phyloP scores from a whole-genome alignment of 2,329 filamentous ascomycete species.

The Arthrobotrys musiformis region DNA sequence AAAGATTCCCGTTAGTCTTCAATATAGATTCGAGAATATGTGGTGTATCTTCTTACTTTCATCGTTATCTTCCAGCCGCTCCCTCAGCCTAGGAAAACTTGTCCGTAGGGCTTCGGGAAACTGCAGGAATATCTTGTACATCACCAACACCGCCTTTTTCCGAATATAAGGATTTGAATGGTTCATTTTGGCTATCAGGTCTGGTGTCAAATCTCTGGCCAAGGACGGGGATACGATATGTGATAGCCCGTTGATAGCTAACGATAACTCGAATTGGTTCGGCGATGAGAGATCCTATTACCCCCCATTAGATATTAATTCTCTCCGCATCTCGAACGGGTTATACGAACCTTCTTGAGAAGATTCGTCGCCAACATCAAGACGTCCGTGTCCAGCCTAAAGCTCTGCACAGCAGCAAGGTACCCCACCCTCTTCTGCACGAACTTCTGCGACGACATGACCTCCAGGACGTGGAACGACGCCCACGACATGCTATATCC shows the following conservation, averaged over 20 bases:
- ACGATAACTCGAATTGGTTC: constrained; percentile 78
- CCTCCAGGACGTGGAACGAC: constrained; percentile 96
- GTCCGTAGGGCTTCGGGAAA: constrained; percentile 92
- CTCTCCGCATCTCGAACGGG: no score
- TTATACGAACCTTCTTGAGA: constrained; percentile 82
- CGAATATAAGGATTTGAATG: constrained; percentile 87
- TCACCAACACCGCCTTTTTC: constrained; percentile 94
- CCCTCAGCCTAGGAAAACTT: constrained; percentile 97
- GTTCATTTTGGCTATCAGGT: constrained; percentile 84
- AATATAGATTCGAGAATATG: no score
- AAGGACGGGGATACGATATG: constrained; percentile 94
- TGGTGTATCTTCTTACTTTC: constrained; percentile 79
- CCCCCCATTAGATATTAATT: not conserved
- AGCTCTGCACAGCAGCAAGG: constrained; percentile 93
- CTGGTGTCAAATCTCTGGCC: constrained; percentile 86
- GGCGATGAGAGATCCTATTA: constrained; percentile 77
- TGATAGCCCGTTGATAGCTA: constrained; percentile 89
- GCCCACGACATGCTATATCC: constrained; percentile 99
- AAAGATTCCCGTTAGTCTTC: no score
- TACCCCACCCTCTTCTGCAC: constrained; percentile 96
- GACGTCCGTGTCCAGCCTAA: constrained; percentile 93
- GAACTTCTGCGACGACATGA: constrained; percentile 97
- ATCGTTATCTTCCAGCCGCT: constrained; percentile 85
- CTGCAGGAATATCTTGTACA: constrained; percentile 93
- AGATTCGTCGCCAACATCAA: constrained; percentile 97